Evolutionary conservation across 495 filamentous ascomycete species (phyloP), one percentile per base, ranked within the genome.

Genomic region (Talaromyces thailandensis): DNA sequence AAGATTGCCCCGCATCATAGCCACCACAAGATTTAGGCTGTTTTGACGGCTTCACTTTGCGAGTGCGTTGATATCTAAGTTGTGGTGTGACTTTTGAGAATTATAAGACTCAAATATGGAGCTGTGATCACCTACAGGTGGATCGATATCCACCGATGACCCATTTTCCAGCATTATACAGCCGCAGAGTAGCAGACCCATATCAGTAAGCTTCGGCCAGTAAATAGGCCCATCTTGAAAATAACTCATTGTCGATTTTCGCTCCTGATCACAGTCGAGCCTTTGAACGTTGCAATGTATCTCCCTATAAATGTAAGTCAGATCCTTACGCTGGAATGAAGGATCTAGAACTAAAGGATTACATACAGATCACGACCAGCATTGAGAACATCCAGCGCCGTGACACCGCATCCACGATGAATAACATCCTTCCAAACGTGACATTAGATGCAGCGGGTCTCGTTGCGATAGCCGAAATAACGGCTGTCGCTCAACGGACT

Each of bases 391-490:
- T 32, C 9, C 56, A 58, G 25, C 24, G 23, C 37, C 32, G 18
- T 18, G 28, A 58, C 4, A 21, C 55, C 6, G 6, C 29, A 28
- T 57, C 23, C 23, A 58, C 28, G 7, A 58, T 58, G 56, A 58
- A 32, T 32, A 32, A 58, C 21, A 14, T 58, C 23, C 29, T 58
- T 28, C 56, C 56, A 12, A 37, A 37, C 21, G 21, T 58, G 16
- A 68, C 75, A 2, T 69, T 85, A 51, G 79, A 79, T 3, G 77
- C 80, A 2, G 73, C 76, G 6, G 82, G 81, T 5, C 70, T 84
- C 12, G 65, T 87, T 21, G 77, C 79, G 0, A 76, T 87, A 6
- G 84, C 83, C 5, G 83, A 87, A 65, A 75, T 87, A 23, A 69
- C 75, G 12, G 81, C 78, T 5, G 76, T 83, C 18, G 75, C 79